Evolutionary conservation across 2,329 filamentous ascomycete species (phyloP).

Genomic region (Coniella lustricola): DNA sequence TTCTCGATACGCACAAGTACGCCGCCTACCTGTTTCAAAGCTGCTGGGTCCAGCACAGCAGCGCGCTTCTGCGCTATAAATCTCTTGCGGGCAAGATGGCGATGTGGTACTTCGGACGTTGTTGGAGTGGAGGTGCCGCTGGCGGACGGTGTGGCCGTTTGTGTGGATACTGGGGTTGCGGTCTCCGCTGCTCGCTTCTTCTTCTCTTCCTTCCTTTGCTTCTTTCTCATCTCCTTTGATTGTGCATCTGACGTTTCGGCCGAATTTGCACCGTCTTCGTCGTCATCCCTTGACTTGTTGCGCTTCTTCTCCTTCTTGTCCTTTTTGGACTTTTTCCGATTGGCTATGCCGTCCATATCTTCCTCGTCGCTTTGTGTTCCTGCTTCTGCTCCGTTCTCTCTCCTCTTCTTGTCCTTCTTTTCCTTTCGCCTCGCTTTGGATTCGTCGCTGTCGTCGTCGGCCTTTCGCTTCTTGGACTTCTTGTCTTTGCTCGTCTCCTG

Average conservation of each 20-base stretch:
- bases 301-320: conserved; percentile 19
- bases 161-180: conserved; percentile 35
- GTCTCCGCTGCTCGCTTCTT: conserved; percentile 19
- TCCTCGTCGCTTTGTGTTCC: conserved; percentile 16
- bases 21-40: conserved; percentile 69
- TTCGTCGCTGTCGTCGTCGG: conserved; percentile 30
- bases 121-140: conserved; percentile 25
- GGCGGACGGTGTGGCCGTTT: conserved; percentile 37
- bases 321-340: conserved; percentile 22
- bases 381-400: conserved; percentile 27
- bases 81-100: conserved; percentile 69
- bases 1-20: conserved; percentile 15
- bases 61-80: conserved; percentile 85
- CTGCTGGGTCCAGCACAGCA: conserved; percentile 72
- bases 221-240: conserved; percentile 18
- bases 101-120: conserved; percentile 36
- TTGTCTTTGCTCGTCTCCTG: conserved; percentile 32
- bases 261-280: conserved; percentile 24
- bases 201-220: conserved; percentile 17
- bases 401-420: conserved; percentile 35
- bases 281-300: conserved; percentile 32
- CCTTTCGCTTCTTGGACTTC: conserved; percentile 44
- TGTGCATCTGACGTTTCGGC: conserved; percentile 5
- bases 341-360: conserved; percentile 17
- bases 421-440: conserved; percentile 43